Evolutionary conservation across 2,329 filamentous ascomycete genomes (phyloP).

Genomic region (Claviceps digitariae): DNA sequence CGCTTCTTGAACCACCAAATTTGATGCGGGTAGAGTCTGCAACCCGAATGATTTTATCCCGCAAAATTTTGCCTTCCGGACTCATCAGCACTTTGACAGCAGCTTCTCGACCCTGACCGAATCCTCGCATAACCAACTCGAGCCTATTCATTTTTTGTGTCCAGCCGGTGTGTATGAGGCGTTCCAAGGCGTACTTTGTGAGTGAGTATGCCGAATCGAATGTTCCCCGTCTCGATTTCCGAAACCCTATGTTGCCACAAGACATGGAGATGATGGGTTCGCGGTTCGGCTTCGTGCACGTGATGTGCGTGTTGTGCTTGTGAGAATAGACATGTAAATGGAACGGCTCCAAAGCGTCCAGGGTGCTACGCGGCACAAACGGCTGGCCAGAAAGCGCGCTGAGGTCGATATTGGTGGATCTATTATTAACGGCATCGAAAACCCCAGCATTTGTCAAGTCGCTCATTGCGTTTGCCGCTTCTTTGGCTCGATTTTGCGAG

Average conservation of each 20-base stretch:
- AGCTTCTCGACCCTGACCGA: slow-evolving; percentile 76
- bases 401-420: slow-evolving; percentile 18
- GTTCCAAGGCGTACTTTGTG: slow-evolving; percentile 66
- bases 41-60: slow-evolving; percentile 63
- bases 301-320: slow-evolving; percentile 94
- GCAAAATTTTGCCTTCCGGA: slow-evolving; percentile 63
- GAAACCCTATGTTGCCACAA: slow-evolving; percentile 83
- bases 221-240: slow-evolving; percentile 61
- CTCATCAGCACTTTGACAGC: slow-evolving; percentile 82
- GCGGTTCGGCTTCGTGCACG: slow-evolving; percentile 69
- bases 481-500: slow-evolving; percentile 6
- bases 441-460: slow-evolving; percentile 25
- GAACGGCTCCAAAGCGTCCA: slow-evolving; percentile 47
- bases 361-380: slow-evolving; percentile 14
- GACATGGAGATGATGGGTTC: slow-evolving; percentile 69
- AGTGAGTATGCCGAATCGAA: slow-evolving; percentile 94
- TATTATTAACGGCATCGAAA: slow-evolving; percentile 22
- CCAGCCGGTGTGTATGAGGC: slow-evolving; percentile 71
- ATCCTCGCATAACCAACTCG: slow-evolving; percentile 74
- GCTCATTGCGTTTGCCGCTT: slow-evolving; percentile 18
- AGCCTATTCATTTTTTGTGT: slow-evolving; percentile 61
- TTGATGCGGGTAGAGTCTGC: slow-evolving; percentile 82
- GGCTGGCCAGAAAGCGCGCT: slow-evolving; percentile 15
- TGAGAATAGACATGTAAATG: slow-evolving; percentile 78
- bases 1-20: slow-evolving; percentile 86